Evolutionary conservation across 371 early-diverging fungal genomes (phyloP).

Genomic region (Parasitella parasitica): DNA sequence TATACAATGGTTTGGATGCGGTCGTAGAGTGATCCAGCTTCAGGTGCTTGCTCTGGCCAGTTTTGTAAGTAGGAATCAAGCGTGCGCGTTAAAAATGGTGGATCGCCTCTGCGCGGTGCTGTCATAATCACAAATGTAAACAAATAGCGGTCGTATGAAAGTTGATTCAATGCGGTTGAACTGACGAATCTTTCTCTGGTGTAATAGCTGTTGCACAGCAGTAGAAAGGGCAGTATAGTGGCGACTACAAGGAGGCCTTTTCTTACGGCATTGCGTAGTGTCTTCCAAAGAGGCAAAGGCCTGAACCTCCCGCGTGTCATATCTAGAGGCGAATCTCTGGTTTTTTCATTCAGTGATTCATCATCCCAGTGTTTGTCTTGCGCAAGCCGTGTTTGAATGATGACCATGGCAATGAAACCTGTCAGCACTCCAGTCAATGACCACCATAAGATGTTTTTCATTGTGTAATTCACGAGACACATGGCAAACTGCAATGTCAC

Average conservation of each 20-base stretch:
- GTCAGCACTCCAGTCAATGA: conserved; percentile 40
- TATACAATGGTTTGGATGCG: conserved; percentile 47
- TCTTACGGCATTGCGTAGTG: conserved; percentile 5
- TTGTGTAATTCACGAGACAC: conserved; percentile 42
- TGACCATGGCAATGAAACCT: conserved; percentile 36
- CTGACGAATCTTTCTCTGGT: conserved; percentile 30
- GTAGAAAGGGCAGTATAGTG: conserved; percentile 12
- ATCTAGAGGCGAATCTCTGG: not conserved
- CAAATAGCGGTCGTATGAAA: conserved; percentile 33
- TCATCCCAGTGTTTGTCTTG: conserved; percentile 16
- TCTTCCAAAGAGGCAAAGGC: conserved; percentile 20
- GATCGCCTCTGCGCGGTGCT: conserved; percentile 45
- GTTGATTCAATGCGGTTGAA: conserved; percentile 14
- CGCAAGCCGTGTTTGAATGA: conserved; percentile 18
- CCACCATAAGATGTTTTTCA: conserved; percentile 54
- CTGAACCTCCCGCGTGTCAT: conserved; percentile 16
- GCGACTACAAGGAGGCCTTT: conserved; percentile 8
- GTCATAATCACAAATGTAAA: conserved; percentile 49
- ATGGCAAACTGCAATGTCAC: conserved; percentile 35
- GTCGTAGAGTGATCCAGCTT: conserved; percentile 34
- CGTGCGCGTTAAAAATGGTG: conserved; percentile 40
- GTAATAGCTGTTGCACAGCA: conserved; percentile 32
- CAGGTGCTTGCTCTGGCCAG: conserved; percentile 22
- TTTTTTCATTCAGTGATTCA: conserved; percentile 11
- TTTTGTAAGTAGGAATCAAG: conserved; percentile 42